Conservation (phyloP, 179 eudicot genomes). For the Dionaea muscipula region DNA sequence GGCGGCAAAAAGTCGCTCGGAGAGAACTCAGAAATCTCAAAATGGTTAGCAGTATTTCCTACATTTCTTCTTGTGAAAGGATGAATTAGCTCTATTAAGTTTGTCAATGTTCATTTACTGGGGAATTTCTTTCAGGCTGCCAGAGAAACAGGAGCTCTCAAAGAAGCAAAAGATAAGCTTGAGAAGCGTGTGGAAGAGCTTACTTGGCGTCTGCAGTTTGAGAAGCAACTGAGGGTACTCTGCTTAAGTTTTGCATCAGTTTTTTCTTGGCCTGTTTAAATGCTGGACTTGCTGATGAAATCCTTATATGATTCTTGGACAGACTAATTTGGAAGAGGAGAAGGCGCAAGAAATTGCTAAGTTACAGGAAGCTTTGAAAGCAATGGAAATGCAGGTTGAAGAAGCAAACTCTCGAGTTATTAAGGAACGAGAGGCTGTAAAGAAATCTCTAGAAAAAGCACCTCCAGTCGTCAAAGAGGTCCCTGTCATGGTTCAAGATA, state of each 20-base stretch:
- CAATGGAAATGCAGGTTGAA: conserved; percentile 57
- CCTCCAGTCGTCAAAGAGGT: conserved; percentile 87
- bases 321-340: conserved; percentile 91
- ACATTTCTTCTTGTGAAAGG: neutral
- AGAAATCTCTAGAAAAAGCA: conserved; percentile 84
- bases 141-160: conserved; percentile 88
- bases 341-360: conserved; percentile 77
- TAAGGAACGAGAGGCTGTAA: conserved; percentile 71
- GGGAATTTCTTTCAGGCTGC: conserved; percentile 59
- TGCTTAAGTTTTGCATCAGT: conserved; percentile 1
- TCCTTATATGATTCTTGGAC: conserved; percentile 4
- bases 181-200: conserved; percentile 99
- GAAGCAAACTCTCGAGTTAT: conserved; percentile 56
- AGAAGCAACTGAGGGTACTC: conserved; percentile 79
- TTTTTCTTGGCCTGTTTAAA: neutral
- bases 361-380: conserved; percentile 63
- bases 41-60: conserved; percentile 44
- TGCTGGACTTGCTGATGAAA: neutral
- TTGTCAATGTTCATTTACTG: neutral
- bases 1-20: conserved; percentile 81
- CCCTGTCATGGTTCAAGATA: conserved; percentile 80
- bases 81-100: neutral
- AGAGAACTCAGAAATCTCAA: conserved; percentile 78
- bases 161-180: conserved; percentile 95
- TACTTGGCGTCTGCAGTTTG: conserved; percentile 93